phyloP scores from a whole-genome alignment of 805 yeast species.

The Candida germanica region DNA sequence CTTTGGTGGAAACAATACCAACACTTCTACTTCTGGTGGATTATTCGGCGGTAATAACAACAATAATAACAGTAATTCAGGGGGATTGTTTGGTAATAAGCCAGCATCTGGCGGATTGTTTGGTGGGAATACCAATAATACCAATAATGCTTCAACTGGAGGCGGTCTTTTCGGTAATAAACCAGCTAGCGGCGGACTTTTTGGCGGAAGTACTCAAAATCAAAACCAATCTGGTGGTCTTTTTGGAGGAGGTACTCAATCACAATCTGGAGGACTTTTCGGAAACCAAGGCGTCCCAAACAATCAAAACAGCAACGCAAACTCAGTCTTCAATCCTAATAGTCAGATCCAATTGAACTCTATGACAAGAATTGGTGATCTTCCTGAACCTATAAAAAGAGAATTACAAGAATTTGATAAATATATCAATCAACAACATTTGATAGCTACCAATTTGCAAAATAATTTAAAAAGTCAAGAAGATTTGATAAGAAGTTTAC shows the following conservation, averaged over 20 bases:
- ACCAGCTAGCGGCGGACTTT: slow-evolving; percentile 18
- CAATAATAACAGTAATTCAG: slow-evolving; percentile 1
- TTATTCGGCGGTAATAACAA: slow-evolving; percentile 8
- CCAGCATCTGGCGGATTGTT: slow-evolving; percentile 25
- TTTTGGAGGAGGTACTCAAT: slow-evolving; percentile 20
- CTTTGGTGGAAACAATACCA: slow-evolving; percentile 6
- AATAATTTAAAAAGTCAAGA: slow-evolving; percentile 61
- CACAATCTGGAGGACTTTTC: slow-evolving; percentile 9
- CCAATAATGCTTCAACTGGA: slow-evolving; percentile 1
- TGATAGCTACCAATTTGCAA: slow-evolving; percentile 65
- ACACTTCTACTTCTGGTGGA: slow-evolving; percentile 10
- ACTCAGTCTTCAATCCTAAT: slow-evolving; percentile 24
- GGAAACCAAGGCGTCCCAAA: slow-evolving; percentile 1
- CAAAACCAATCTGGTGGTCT: slow-evolving; percentile 20
- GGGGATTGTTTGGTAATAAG: slow-evolving; percentile 23
- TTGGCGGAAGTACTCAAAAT: slow-evolving; percentile 11
- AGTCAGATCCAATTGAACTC: slow-evolving; percentile 51
- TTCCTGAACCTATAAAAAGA: slow-evolving; percentile 66
- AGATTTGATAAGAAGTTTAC: slow-evolving; percentile 64
- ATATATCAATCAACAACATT: slow-evolving; percentile 70
- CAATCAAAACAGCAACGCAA: slow-evolving; percentile 7
- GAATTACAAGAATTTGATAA: slow-evolving; percentile 70
- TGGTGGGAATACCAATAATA: slow-evolving; percentile 12
- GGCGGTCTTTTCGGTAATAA: slow-evolving; percentile 28
- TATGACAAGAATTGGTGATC: slow-evolving; percentile 70